Conservation (phyloP, 2,329 filamentous ascomycete species). For the Tothia fuscella region DNA sequence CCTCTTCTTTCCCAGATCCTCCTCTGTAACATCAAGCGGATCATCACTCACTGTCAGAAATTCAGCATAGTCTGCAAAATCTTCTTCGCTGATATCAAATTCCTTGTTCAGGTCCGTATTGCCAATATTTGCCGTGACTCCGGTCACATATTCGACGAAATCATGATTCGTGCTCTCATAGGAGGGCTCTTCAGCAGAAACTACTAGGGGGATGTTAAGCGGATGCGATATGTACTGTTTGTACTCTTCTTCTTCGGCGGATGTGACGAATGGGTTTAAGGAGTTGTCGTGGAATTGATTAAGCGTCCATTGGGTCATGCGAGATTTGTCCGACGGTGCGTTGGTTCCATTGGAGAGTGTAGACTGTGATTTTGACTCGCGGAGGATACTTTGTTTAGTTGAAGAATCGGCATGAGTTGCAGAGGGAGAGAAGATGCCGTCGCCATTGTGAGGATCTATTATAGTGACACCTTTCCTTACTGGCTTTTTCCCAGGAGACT, state of each 20-base stretch:
- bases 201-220: conserved; percentile 72
- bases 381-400: conserved; percentile 30
- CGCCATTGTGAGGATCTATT: conserved; percentile 43
- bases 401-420: conserved; percentile 22
- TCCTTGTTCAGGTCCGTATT: conserved; percentile 3
- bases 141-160: conserved; percentile 67
- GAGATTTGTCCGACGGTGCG: conserved; percentile 60
- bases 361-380: conserved; percentile 17
- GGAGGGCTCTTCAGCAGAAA: conserved; percentile 53
- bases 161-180: conserved; percentile 45
- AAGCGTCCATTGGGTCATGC: conserved; percentile 78
- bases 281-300: conserved; percentile 76
- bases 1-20: conserved; percentile 80
- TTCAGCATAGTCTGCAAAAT: conserved; percentile 61
- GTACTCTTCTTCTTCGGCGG: conserved; percentile 74
- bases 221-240: conserved; percentile 80
- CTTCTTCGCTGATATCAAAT: conserved; percentile 42
- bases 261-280: conserved; percentile 69
- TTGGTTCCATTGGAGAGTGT: conserved; percentile 12
- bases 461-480: conserved; percentile 58
- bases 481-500: conserved; percentile 49
- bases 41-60: conserved; percentile 64
- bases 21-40: conserved; percentile 74
- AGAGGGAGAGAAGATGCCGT: conserved; percentile 22
- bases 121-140: conserved; percentile 19